Evolutionary conservation across 1,139 yeast genomes (phyloP), one percentile per base, ranked within the genome.

Genomic region (Yamadazyma triangularis): DNA sequence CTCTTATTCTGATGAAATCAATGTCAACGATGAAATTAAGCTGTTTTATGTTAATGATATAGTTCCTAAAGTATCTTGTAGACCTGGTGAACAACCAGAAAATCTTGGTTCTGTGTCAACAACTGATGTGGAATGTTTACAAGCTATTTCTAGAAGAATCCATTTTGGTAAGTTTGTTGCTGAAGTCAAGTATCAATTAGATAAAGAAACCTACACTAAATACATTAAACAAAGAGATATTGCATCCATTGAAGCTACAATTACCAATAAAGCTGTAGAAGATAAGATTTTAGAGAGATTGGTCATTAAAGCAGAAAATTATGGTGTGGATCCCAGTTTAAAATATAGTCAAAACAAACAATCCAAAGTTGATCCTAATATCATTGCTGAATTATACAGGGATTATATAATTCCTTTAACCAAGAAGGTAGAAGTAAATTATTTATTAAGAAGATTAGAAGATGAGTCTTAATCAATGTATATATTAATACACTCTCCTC

Each of bases 121-220:
- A 24, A 70, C 87, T 43, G 98, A 91, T 52, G 83, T 91, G 37
- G 95, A 84, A 44, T 77, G 85, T 44, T 68, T 91, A 41, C 96
- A 89, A 56, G 80, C 95, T 4, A 62, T 91, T 29, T 84, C 95
- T n/a, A 72, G 98, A 48, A 74, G 98, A 52, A 87, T 91, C 44
- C 98, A 91, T 60, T 91, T 91, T 59, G 98, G 97, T 31, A 86
- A 84, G 58, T 91, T 91, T 64, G 98, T 91, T 4, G 98, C 98
- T 4, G 98, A 91, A 54, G 83, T 95, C 25, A 91, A 91, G 59
- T 91, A 77, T 55, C 81, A 71, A 48, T 60, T 68, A 18, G 94
- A 89, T 43, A 72, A 67, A 26, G 85, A 74, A 31, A 56, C 56
- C 32, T 88, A 80, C 60, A 77, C 75, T 2, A 60, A 70, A 45